phyloP scores from a whole-genome alignment of 202 grass and related monocot species.

The Elaeis oleifera region DNA sequence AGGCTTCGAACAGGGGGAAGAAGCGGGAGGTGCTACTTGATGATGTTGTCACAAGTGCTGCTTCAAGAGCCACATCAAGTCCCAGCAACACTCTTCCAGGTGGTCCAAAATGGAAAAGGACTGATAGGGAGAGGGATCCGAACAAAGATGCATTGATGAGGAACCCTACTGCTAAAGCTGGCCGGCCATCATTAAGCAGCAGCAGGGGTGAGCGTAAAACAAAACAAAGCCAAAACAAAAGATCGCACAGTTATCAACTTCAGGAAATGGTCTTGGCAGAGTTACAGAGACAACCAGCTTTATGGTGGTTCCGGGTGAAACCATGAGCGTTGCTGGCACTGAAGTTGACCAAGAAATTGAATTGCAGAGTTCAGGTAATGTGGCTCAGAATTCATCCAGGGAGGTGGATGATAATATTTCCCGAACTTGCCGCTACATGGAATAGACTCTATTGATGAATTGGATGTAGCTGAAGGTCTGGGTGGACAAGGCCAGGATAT shows the following conservation, averaged over 20 bases:
- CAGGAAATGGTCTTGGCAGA: slow-evolving; percentile 51
- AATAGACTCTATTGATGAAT: slow-evolving; percentile 17
- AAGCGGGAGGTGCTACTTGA: slow-evolving; percentile 24
- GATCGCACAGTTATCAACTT: slow-evolving; percentile 59
- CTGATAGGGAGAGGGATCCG: slow-evolving; percentile 47
- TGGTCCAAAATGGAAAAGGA: slow-evolving; percentile 64
- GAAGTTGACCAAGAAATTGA: slow-evolving; percentile 35
- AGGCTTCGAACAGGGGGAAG: slow-evolving; percentile 8
- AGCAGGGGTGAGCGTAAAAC: slow-evolving; percentile 66
- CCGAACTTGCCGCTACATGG: not conserved
- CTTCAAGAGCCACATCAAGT: slow-evolving; percentile 19
- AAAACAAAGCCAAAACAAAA: slow-evolving; percentile 77
- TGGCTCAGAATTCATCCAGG: slow-evolving; percentile 26
- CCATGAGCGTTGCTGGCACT: slow-evolving; percentile 20
- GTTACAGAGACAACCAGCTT: slow-evolving; percentile 31
- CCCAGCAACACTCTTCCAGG: slow-evolving; percentile 7
- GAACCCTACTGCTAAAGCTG: slow-evolving; percentile 46
- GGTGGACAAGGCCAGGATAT: slow-evolving; percentile 52
- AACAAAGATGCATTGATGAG: slow-evolving; percentile 48
- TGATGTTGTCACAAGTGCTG: slow-evolving; percentile 24
- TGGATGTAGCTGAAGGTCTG: slow-evolving; percentile 2
- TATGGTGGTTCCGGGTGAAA: slow-evolving; percentile 23
- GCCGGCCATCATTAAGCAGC: slow-evolving; percentile 50
- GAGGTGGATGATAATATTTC: slow-evolving; percentile 10
- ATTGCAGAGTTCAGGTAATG: slow-evolving; percentile 13